Conservation (phyloP, 2,329 filamentous ascomycete species). For the Fusarium verrucosum region DNA sequence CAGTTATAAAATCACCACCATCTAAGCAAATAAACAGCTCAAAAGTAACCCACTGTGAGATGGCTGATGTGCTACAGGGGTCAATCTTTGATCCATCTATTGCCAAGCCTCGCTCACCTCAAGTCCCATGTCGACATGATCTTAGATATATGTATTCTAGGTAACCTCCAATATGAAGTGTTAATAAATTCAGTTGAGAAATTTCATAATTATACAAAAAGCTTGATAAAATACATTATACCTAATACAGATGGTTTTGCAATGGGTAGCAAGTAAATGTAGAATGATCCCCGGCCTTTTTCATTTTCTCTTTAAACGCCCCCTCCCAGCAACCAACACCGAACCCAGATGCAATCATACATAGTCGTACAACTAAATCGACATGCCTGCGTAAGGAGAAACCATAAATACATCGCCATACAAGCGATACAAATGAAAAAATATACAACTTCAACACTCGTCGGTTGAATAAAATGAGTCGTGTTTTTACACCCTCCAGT, state of each 20-base stretch:
- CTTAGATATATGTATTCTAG: no score
- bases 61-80: conserved; percentile 30
- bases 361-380: conserved; percentile 16
- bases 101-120: conserved; percentile 21
- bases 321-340: conserved; percentile 21
- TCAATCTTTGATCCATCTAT: conserved; percentile 18
- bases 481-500: conserved; percentile 41
- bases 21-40: not conserved
- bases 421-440: conserved; percentile 21
- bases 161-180: not conserved
- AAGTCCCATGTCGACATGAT: conserved; percentile 4
- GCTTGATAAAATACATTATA: not conserved
- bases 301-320: conserved; percentile 21
- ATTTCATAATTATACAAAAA: not conserved
- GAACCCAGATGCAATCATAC: conserved; percentile 30
- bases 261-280: not conserved
- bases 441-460: conserved; percentile 1
- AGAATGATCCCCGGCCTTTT: not conserved
- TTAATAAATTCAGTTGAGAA: not conserved
- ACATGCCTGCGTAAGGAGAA: not conserved
- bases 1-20: not conserved
- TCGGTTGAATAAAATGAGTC: not conserved
- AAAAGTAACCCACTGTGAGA: not conserved
- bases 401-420: conserved; percentile 15
- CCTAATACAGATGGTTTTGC: not conserved